Percentiles rank a stretch among this genome's conserved stretches.
Evolutionary conservation across 306 rosid species (phyloP).

Genomic region (Cucurbita ficifolia): DNA sequence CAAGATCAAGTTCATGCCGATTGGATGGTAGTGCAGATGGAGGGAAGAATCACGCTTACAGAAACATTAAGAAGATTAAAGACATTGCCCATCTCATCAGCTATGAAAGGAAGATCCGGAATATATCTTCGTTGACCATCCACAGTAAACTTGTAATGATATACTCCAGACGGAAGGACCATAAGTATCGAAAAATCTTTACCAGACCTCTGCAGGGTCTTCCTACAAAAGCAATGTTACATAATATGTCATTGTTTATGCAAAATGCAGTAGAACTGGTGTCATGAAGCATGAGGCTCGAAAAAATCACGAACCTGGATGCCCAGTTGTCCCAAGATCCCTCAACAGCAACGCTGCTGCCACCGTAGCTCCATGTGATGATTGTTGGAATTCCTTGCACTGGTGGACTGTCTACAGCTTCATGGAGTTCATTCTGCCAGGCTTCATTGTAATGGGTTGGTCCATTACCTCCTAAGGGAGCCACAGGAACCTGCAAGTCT

Average conservation of each 20-base stretch:
- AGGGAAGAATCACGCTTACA: slow-evolving; percentile 26
- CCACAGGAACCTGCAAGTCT: slow-evolving; percentile 62
- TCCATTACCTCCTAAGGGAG: slow-evolving; percentile 57
- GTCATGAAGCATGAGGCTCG: not conserved
- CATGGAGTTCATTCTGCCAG: slow-evolving; percentile 39
- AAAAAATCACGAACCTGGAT: slow-evolving; percentile 30
- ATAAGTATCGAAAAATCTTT: slow-evolving; percentile 58
- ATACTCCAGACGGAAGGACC: slow-evolving; percentile 70
- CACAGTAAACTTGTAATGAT: slow-evolving; percentile 74
- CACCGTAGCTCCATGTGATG: slow-evolving; percentile 73
- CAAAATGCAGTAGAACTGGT: not conserved
- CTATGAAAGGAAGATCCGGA: slow-evolving; percentile 62
- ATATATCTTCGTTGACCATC: slow-evolving; percentile 64
- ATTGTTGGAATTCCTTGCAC: slow-evolving; percentile 63
- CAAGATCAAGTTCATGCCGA: slow-evolving; percentile 7
- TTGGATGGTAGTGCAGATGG: not conserved
- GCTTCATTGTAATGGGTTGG: slow-evolving; percentile 29
- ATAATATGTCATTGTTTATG: not conserved
- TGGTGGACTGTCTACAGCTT: slow-evolving; percentile 33
- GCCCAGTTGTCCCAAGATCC: slow-evolving; percentile 96
- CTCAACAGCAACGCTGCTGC: slow-evolving; percentile 60
- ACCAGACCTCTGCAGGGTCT: slow-evolving; percentile 61
- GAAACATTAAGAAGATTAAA: slow-evolving; percentile 77
- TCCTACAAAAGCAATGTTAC: slow-evolving; percentile 29
- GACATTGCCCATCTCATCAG: slow-evolving; percentile 64